Evolutionary conservation across 2,329 filamentous ascomycete genomes (phyloP), one percentile per base, ranked within the genome.

Genomic region (Scopulariopsis brevicaulis): DNA sequence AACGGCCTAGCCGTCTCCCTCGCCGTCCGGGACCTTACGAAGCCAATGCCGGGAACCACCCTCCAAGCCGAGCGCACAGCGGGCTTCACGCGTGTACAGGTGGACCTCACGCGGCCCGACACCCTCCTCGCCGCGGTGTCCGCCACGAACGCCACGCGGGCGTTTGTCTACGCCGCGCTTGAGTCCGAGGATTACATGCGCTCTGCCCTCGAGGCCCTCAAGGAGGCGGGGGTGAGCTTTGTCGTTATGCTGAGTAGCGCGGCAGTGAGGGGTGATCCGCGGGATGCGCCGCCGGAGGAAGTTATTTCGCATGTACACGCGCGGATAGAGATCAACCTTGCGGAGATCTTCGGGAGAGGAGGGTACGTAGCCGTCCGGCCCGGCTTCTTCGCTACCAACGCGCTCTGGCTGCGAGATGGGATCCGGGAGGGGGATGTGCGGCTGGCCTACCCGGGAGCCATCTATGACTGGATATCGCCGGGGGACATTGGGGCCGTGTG

Each of bases 241-340:
- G 69, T 78, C 6, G 73, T 77, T 15, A 70, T 80, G n/a, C 66
- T 79, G 22, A 76, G 73, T 67, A 74, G 20, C 61, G 67, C 65
- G 56, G 68, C 66, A 14, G 61, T 75, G 20, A 55, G 59, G 2
- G 64, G 61, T 1, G 68, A 71, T 20, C 28, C 66, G 6, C 56
- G 62, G 8, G 60, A 63, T 14, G 61, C 74, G 3, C 6, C 60
- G 1, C 64, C 66, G 1, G 57, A n/a, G 1, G 65, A 72, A 0
- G 25, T 69, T 20, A 73, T 79, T 24, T 60, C 71, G 1, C 73
- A 66, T 52, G 25, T 64, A 7, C 78, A 81, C 60, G 74, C 73
- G 1, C 68, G 71, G 56, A 71, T 75, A 14, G 77, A 81, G 64
- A 60, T 73, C 10, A 69, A 60, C 25, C 65, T 80, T 28, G 65